These are phyloP conservation scores for Salisapilia sapeloensis DNA, from an alignment of 352 stramenopile genomes.

Conservation along the genomic window DNA sequence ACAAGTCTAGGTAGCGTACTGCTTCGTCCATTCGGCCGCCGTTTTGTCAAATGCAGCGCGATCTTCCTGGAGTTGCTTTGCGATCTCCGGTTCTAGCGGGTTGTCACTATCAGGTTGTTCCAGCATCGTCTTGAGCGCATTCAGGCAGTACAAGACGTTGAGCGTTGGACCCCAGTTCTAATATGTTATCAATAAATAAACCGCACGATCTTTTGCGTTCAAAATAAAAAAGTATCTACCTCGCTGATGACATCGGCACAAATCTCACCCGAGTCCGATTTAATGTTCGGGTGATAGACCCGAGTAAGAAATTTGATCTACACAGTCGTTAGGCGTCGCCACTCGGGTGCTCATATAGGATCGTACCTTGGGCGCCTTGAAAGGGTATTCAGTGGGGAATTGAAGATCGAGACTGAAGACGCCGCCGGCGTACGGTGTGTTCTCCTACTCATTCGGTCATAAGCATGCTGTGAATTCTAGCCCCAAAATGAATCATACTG, in stretches of 20 bases:
- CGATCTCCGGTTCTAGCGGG: constrained; percentile 92
- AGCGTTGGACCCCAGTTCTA: constrained; percentile 93
- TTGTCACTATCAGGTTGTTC: constrained; percentile 91
- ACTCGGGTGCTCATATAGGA: background rate
- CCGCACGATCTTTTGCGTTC: background rate
- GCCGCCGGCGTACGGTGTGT: constrained; percentile 73
- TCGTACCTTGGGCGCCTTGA: constrained; percentile 81
- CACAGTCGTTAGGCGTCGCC: background rate
- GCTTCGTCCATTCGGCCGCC: constrained; percentile 85
- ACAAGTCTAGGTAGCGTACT: constrained; percentile 79
- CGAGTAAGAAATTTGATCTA: constrained; percentile 88
- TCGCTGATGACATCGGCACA: constrained; percentile 91
- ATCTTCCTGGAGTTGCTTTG: constrained; percentile 86
- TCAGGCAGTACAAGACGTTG: constrained; percentile 85
- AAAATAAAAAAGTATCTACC: too few relatives aligned
- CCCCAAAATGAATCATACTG: constrained; percentile 35
- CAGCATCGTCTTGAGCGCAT: constrained; percentile 90
- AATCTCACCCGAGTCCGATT: constrained; percentile 91
- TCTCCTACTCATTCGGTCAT: constrained; percentile 25
- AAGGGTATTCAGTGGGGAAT: constrained; percentile 94
- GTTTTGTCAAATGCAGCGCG: constrained; percentile 87
- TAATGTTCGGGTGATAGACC: constrained; percentile 95
- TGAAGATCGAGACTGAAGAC: constrained; percentile 91
- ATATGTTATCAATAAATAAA: too few relatives aligned
- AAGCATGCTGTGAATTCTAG: background rate